Base-by-base conservation (phyloP, 257 asterid genomes). In the Solanum paucissectum region DNA sequence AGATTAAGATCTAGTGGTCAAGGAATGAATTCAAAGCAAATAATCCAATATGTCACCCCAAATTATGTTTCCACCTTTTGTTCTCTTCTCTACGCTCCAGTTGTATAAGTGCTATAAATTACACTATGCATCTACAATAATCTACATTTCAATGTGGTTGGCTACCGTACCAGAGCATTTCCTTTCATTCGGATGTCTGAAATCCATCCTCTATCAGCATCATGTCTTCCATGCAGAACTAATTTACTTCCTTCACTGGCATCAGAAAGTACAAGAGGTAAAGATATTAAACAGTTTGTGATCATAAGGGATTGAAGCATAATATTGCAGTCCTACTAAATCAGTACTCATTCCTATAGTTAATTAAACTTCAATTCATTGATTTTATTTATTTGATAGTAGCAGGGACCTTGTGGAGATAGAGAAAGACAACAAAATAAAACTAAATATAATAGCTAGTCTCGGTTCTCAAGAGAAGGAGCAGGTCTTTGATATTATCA, bases 151-250 rank as follows among this genome's bases (percentile, higher is more conserved):
- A 29, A 49, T 46, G 88, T 32, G 18, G 60, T 12, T 16, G 40
- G 33, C 14, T 46, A 84, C 76, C 23, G 82, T 90, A 95, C 99
- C 98, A 93, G 94, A 90, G 95, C 77, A 88, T 90, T 87, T 87
- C 98, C 96, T 12, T 82, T 88, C 92, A 87, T 93, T 87, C 94
- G 92, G 74, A 94, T 92, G 76, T 93, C 96, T 76, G 93, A 88
- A 88, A 95, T 93, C 99, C 99, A 97, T 87, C 90, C 94, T 88
- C 89, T 89, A 93, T 97, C 98, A 82, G 94, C 98, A 92, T 95
- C 93, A 89, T 97, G 98, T 86, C 98, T 95, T 91, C 98, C 99
- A 89, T 94, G 97, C 93, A 97, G 88, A 86, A 93, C 93, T 91
- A 95, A 91, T 60, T 91, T 74, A 83, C 93, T 90, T 58, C 96